These are phyloP conservation scores for Cinnamomum micranthum DNA, from an alignment of 164 flowering plant species.

Conservation along the genomic window DNA sequence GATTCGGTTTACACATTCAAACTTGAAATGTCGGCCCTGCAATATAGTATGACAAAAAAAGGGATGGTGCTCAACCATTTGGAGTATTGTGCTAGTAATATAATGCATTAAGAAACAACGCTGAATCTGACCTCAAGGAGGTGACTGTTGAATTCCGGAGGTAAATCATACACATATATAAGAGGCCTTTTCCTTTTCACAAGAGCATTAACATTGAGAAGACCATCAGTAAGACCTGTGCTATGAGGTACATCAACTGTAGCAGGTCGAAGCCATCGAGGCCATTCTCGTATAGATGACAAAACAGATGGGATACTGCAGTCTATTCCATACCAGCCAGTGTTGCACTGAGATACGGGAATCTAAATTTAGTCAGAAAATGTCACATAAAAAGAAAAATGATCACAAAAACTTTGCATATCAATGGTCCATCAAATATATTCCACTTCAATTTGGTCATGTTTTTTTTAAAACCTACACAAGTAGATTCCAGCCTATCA, in stretches of 20 bases:
- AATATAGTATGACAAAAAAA: slow-evolving; percentile 7
- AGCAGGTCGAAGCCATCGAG: slow-evolving; percentile 92
- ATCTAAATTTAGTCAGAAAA: neutral
- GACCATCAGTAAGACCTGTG: slow-evolving; percentile 22
- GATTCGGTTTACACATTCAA: slow-evolving; percentile 86
- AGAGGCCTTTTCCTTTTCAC: slow-evolving; percentile 90
- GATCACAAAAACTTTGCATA: neutral
- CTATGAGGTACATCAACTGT: slow-evolving; percentile 51
- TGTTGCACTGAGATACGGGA: slow-evolving; percentile 50
- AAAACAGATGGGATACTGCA: slow-evolving; percentile 84
- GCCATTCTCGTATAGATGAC: slow-evolving; percentile 75
- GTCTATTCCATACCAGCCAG: slow-evolving; percentile 91
- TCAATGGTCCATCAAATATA: too few species aligned
- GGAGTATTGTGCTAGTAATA: neutral
- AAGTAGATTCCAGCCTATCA: neutral
- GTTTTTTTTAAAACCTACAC: too few species aligned
- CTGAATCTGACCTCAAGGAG: slow-evolving; percentile 79
- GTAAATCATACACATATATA: slow-evolving; percentile 91
- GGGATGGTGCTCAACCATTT: neutral
- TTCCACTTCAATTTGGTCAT: neutral
- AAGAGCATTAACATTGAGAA: slow-evolving; percentile 43
- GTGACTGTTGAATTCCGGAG: slow-evolving; percentile 81
- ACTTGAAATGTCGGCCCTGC: slow-evolving; percentile 93
- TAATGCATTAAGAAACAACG: neutral
- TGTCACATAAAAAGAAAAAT: neutral